Percentiles rank a stretch among this genome's conserved stretches.
Evolutionary conservation across 306 rosid species (phyloP).

Genomic region (Urtica urens): DNA sequence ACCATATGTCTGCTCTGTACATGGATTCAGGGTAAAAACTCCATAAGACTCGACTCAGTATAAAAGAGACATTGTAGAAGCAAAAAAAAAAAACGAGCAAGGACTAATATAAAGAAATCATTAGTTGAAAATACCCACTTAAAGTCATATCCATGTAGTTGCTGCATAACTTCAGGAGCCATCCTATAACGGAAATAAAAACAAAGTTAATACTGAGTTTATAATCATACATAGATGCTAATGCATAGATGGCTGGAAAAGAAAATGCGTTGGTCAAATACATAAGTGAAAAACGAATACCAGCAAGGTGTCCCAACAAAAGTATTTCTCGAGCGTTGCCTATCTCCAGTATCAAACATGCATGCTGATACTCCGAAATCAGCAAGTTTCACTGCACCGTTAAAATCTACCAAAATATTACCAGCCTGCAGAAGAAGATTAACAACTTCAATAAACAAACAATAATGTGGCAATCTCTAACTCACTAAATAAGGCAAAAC

Average conservation of each 20-base stretch:
- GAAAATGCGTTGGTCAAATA: not conserved
- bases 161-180: constrained; percentile 99
- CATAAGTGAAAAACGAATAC: constrained; percentile 28
- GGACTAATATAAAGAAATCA: not conserved
- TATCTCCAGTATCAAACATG: constrained; percentile 85
- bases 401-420: constrained; percentile 75
- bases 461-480: constrained; percentile 9
- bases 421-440: constrained; percentile 60
- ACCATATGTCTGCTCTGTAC: constrained; percentile 96
- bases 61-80: constrained; percentile 4
- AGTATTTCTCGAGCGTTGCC: constrained; percentile 91
- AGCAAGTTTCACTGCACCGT: constrained; percentile 84
- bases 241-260: constrained; percentile 3
- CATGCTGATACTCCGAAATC: constrained; percentile 98
- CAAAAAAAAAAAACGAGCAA: not conserved
- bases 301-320: constrained; percentile 99
- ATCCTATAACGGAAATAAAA: constrained; percentile 45
- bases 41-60: not conserved
- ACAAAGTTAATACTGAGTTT: constrained; percentile 1
- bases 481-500: not conserved
- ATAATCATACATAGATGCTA: constrained; percentile 10
- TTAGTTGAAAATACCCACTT: constrained; percentile 52
- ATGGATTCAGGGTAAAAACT: constrained; percentile 10
- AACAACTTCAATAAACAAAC: constrained; percentile 15
- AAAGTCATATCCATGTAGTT: constrained; percentile 93